Conservation (phyloP, 106 monocot genomes). For the Chionographis japonica region DNA sequence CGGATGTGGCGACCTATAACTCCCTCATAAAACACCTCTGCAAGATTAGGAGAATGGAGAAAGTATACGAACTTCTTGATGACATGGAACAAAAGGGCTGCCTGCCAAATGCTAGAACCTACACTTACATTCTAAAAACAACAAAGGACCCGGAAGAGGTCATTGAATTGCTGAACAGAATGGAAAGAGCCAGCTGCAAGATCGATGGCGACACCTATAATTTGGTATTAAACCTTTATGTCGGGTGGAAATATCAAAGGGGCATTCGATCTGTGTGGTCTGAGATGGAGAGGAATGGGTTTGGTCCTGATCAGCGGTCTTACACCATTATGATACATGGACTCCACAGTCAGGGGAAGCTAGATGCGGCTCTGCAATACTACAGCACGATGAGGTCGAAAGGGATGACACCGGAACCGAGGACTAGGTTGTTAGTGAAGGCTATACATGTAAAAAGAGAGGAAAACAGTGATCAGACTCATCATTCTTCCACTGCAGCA, state of each 20-base stretch:
- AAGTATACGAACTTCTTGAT: slow-evolving; percentile 63
- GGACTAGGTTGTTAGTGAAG: slow-evolving; percentile 56
- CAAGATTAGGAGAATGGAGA: slow-evolving; percentile 66
- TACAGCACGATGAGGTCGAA: slow-evolving; percentile 58
- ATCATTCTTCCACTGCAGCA: neutral
- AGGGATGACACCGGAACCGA: slow-evolving; percentile 68
- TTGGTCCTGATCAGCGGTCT: slow-evolving; percentile 79
- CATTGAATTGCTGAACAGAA: slow-evolving; percentile 30
- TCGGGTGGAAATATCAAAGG: slow-evolving; percentile 46
- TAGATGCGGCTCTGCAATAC: slow-evolving; percentile 51
- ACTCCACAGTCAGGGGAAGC: slow-evolving; percentile 40
- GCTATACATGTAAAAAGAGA: slow-evolving; percentile 44
- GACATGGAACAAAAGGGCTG: slow-evolving; percentile 72
- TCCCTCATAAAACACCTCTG: slow-evolving; percentile 83
- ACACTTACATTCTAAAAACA: slow-evolving; percentile 59
- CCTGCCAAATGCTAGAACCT: slow-evolving; percentile 61
- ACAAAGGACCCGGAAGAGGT: slow-evolving; percentile 48
- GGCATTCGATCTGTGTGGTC: slow-evolving; percentile 47
- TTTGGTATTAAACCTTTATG: slow-evolving; percentile 61
- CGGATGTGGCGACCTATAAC: slow-evolving; percentile 78
- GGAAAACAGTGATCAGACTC: neutral
- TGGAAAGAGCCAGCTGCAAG: slow-evolving; percentile 48
- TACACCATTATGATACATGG: slow-evolving; percentile 78
- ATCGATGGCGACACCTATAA: slow-evolving; percentile 55
- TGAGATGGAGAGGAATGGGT: slow-evolving; percentile 65